A percentile compares a stretch with the other conserved stretches of the same genome.
These are phyloP conservation scores for Allium fistulosum DNA, from an alignment of 106 monocot genomes.

Conservation along the genomic window DNA sequence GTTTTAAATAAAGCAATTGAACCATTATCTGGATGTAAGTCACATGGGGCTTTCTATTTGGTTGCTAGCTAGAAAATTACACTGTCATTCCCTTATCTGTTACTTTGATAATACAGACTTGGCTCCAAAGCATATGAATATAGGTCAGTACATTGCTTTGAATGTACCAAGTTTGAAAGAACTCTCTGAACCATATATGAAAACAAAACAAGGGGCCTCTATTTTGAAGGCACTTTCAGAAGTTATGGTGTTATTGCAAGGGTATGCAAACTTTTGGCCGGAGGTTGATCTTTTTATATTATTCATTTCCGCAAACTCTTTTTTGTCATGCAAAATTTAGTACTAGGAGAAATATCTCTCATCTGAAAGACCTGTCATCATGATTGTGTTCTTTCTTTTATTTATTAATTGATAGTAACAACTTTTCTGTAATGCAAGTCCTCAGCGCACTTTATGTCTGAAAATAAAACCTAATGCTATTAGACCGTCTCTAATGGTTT, in stretches of 20 bases:
- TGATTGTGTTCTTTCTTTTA: too few species aligned
- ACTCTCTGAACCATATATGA: constrained; percentile 46
- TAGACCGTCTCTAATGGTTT: too few species aligned
- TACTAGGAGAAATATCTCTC: too few species aligned
- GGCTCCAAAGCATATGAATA: constrained; percentile 59
- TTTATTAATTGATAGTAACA: too few species aligned
- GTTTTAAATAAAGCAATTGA: constrained; percentile 74
- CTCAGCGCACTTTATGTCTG: too few species aligned
- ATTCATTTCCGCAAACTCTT: too few species aligned
- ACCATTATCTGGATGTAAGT: constrained; percentile 82
- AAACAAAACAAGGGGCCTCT: constrained; percentile 36
- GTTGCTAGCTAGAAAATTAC: not conserved
- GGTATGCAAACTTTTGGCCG: constrained; percentile 23
- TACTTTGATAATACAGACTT: constrained; percentile 44
- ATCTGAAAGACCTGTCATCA: too few species aligned
- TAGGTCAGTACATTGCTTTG: constrained; percentile 70
- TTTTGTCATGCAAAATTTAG: too few species aligned
- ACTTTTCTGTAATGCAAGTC: too few species aligned
- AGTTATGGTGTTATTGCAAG: constrained; percentile 72
- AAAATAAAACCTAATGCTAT: too few species aligned
- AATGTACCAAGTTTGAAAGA: constrained; percentile 81
- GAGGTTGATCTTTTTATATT: not conserved
- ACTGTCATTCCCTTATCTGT: not conserved
- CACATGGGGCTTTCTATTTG: not conserved
- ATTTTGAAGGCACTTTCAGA: constrained; percentile 66